Base-by-base conservation (phyloP, 352 stramenopile genomes). In the Nothophytophthora sp. region DNA sequence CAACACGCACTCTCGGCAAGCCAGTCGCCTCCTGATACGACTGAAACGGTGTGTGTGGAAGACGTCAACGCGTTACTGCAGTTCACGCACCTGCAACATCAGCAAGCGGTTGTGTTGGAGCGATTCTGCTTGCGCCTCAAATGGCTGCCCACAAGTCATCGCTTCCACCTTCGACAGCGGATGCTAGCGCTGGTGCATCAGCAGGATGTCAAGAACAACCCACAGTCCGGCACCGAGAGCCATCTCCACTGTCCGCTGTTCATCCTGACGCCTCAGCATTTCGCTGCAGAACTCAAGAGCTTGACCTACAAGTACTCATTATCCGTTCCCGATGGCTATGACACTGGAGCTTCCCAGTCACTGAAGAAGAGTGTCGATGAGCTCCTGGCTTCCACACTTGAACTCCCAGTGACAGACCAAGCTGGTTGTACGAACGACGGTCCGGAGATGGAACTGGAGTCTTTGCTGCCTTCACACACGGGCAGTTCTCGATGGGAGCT, bases 91-190 rank as follows among this genome's bases (percentile, higher is more conserved):
- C 20, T 61, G 13, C 39, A 59, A 28, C 49, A 63, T 2, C 50
- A 56, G 16, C 45, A 65, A 12, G 38, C 44, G 2, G 33, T 76
- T 5, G 51, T 52, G 1, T 30, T 81, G 20, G 73, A 81, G 20
- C 56, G 73, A 4, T 63, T 86, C 28, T 70, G 73, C 13, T 23
- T 60, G 12, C 63, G 70, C 1, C 48, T 82, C 8, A 71, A 63
- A 33, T 84, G 70, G 67, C 40, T 86, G 32, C 60, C 55, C n/a
- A 55, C 52, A 28, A 84, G 73, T n/a, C 70, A 86, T 47, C 67
- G 65, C 5, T 81, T 70, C 35, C 70, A 82, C 53, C 24, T 86
- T 13, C 67, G 65, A 6, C 70, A 82, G 39, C 76, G 76, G 11
- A 82, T 79, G 76, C 48, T 82, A 23, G 55, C 63, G 22, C 48